phyloP scores from a whole-genome alignment of 768 basidiomycete genomes.

The Amanita thiersii region DNA sequence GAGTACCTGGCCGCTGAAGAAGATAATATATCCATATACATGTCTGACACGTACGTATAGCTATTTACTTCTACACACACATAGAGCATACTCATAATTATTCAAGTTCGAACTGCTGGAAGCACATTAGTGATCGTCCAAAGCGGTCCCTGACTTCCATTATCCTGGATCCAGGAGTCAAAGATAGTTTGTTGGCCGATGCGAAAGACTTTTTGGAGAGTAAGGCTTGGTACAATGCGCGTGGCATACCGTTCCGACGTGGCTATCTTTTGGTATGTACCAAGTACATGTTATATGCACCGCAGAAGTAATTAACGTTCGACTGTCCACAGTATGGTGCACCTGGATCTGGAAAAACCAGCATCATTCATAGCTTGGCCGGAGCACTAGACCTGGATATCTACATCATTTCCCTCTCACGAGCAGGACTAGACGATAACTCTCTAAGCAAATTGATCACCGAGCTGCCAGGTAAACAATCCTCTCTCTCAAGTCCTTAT shows the following conservation, averaged over 20 bases:
- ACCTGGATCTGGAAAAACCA: conserved; percentile 68
- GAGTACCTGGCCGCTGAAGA: conserved; percentile 44
- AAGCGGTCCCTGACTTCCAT: conserved; percentile 64
- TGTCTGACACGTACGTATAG: conserved; percentile 32
- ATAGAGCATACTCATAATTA: neutral
- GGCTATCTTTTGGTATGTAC: conserved; percentile 52
- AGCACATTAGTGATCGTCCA: conserved; percentile 44
- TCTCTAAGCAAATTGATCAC: conserved; percentile 43
- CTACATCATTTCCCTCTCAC: conserved; percentile 56
- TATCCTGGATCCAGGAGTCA: conserved; percentile 62
- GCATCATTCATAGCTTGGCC: conserved; percentile 58
- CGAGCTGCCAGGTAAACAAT: conserved; percentile 44
- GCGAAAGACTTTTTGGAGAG: conserved; percentile 63
- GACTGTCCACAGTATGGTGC: conserved; percentile 63
- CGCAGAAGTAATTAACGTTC: neutral
- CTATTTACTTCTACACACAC: neutral
- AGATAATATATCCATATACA: conserved; percentile 43
- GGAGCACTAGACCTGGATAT: conserved; percentile 61
- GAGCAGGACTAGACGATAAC: conserved; percentile 47
- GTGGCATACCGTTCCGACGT: conserved; percentile 79
- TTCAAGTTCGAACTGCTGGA: conserved; percentile 50
- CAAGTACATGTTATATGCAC: neutral
- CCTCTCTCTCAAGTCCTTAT: conserved; percentile 5
- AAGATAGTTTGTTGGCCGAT: conserved; percentile 58
- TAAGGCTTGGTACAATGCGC: conserved; percentile 64